Evolutionary conservation across 108 stramenopile genomes (phyloP).

Genomic region (Cylindrotheca fusiformis): DNA sequence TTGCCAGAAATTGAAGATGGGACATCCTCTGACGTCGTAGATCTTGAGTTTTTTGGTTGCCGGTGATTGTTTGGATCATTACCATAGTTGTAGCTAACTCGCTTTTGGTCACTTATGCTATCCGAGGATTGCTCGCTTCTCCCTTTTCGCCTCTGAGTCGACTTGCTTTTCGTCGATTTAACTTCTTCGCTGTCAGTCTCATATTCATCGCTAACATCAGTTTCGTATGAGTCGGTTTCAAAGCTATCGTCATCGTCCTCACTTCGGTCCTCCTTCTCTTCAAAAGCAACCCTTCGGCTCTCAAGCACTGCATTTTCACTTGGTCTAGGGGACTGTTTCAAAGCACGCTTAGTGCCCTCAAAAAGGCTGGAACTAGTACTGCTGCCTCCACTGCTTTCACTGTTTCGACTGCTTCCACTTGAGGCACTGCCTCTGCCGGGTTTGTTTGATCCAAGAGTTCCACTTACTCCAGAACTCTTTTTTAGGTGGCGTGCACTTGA

Average conservation of each 20-base stretch:
- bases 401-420: too few species aligned
- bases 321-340: too few species aligned
- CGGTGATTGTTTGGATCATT: neutral
- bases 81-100: neutral
- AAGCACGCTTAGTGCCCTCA: too few species aligned
- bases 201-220: neutral
- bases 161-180: neutral
- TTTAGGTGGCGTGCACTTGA: too few species aligned
- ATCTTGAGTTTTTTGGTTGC: neutral
- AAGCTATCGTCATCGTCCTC: neutral
- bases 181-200: neutral
- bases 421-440: too few species aligned
- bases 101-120: neutral
- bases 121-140: neutral
- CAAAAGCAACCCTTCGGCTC: too few species aligned
- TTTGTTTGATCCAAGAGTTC: too few species aligned
- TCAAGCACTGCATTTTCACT: too few species aligned
- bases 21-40: neutral
- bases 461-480: too few species aligned
- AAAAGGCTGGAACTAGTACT: too few species aligned
- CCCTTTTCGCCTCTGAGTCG: neutral
- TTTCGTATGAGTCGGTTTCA: neutral
- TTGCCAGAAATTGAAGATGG: neutral
- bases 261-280: too few species aligned
- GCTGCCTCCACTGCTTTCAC: too few species aligned